A percentile compares a stretch with the other conserved stretches of the same genome.
Conservation (phyloP, 306 rosid genomes). For the Gastrolobium villosum region DNA sequence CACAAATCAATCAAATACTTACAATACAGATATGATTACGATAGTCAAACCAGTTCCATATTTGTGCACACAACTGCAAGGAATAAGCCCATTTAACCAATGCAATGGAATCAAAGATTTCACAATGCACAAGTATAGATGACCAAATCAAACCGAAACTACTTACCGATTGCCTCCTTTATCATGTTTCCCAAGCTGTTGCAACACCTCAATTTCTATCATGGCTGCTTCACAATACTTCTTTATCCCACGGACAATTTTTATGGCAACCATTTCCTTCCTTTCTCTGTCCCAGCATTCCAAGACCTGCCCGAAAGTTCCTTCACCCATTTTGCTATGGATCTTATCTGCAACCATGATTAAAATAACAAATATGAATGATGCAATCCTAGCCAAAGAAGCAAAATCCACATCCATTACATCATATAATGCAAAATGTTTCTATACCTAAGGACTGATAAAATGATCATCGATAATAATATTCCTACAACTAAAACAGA, state of each 20-base stretch:
- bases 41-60: conserved; percentile 99
- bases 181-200: conserved; percentile 91
- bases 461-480: not conserved
- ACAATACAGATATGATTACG: conserved; percentile 99
- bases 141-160: not conserved
- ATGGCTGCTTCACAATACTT: conserved; percentile 98
- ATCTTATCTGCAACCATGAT: conserved; percentile 74
- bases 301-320: conserved; percentile 96
- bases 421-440: not conserved
- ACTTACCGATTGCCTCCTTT: conserved; percentile 94
- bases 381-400: not conserved
- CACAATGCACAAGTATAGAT: not conserved
- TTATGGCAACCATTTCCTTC: conserved; percentile 94
- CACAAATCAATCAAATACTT: conserved; percentile 90
- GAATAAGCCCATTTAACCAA: conserved; percentile 89
- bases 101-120: conserved; percentile 50
- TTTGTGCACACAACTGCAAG: conserved; percentile 99
- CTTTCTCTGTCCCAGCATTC: conserved; percentile 97
- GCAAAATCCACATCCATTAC: not conserved
- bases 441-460: not conserved
- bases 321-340: conserved; percentile 96
- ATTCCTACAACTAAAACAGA: not conserved
- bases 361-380: not conserved
- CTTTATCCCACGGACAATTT: conserved; percentile 89
- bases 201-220: conserved; percentile 95